Conservation (phyloP, 208 protist species). For the Leishmania amazonensis region DNA sequence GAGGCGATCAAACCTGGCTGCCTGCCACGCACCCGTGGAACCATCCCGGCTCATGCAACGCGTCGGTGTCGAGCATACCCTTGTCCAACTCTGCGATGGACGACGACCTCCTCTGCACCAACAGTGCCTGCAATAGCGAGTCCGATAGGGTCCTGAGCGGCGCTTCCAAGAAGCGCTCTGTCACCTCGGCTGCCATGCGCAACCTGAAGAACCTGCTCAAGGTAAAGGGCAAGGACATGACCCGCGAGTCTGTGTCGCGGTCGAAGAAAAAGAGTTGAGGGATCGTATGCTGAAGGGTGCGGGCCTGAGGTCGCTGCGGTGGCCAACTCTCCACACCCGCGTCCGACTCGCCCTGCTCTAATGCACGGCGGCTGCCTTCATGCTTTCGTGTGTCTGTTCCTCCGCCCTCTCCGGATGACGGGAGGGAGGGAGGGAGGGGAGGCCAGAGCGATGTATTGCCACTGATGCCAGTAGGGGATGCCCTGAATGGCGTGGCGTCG, state of each 20-base stretch:
- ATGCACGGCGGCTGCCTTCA: neutral
- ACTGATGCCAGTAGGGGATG: neutral
- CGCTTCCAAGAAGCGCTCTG: neutral
- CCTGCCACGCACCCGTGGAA: no score
- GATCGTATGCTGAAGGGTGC: neutral
- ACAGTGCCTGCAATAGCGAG: conserved; percentile 3
- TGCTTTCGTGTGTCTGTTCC: neutral
- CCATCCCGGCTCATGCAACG: no score
- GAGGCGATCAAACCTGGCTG: neutral
- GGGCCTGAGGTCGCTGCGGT: neutral
- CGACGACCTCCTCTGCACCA: neutral
- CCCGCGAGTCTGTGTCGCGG: conserved; percentile 30
- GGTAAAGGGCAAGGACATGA: conserved; percentile 51
- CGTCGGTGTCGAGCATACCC: neutral
- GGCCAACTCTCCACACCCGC: neutral
- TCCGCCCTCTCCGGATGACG: neutral
- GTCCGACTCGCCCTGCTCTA: neutral
- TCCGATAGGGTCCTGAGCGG: conserved; percentile 15
- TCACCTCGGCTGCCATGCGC: conserved; percentile 12
- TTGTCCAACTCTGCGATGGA: neutral
- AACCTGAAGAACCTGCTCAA: conserved; percentile 39
- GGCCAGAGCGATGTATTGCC: neutral
- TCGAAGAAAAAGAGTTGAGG: conserved; percentile 26
- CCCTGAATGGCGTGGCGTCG: neutral
- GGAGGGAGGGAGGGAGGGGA: neutral